phyloP scores from a whole-genome alignment of 495 filamentous ascomycete genomes.

The Trichoderma parareesei region DNA sequence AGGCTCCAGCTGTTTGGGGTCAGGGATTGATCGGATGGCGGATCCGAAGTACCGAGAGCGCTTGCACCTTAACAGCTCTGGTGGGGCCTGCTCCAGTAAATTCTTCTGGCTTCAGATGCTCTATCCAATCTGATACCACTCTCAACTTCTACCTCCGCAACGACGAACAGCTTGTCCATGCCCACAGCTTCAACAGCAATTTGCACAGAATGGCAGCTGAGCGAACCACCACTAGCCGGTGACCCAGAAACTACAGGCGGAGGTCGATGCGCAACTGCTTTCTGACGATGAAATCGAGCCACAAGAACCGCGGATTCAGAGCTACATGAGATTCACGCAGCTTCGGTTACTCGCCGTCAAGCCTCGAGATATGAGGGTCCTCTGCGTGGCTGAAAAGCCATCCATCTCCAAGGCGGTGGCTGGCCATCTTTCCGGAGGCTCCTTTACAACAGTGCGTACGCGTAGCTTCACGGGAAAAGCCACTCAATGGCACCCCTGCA shows the following conservation, averaged over 20 bases:
- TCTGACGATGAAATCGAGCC: background rate
- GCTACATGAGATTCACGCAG: background rate
- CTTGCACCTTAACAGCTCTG: background rate
- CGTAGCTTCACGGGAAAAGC: background rate
- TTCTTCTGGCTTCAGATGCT: background rate
- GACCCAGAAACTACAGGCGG: background rate
- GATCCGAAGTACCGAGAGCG: background rate
- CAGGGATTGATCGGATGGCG: background rate
- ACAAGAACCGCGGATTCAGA: background rate
- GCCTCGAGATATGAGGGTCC: slow-evolving; percentile 40
- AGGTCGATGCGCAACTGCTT: background rate
- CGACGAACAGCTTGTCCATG: background rate
- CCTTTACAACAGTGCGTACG: slow-evolving; percentile 56
- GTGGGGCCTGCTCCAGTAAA: background rate
- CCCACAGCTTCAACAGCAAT: background rate
- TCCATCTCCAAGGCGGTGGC: slow-evolving; percentile 94
- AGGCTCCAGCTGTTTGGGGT: too few species aligned
- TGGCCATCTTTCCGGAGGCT: slow-evolving; percentile 72
- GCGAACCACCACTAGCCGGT: background rate
- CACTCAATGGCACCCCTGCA: background rate
- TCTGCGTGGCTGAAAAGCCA: slow-evolving; percentile 96
- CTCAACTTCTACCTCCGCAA: background rate
- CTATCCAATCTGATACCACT: too few species aligned
- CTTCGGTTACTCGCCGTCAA: background rate
- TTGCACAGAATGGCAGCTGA: background rate